These are phyloP conservation scores for Ephemerocybe angulata DNA, from an alignment of 768 basidiomycete genomes.

Conservation along the genomic window DNA sequence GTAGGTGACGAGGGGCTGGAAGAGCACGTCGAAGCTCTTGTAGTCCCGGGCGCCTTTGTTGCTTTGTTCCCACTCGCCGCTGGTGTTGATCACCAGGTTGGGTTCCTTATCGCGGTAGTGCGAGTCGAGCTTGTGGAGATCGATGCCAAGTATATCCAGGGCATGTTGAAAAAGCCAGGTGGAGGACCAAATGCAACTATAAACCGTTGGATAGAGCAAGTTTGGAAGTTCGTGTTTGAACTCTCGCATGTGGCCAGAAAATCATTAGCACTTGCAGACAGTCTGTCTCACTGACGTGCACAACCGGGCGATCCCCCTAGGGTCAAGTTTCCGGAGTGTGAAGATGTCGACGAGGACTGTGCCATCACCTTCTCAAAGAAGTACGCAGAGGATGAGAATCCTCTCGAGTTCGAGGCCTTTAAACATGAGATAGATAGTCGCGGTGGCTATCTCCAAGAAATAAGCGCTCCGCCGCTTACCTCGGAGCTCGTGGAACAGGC, in stretches of 20 bases:
- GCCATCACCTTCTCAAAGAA: not conserved
- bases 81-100: not conserved
- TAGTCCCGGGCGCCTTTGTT: too few relatives aligned
- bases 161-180: conserved; percentile 30
- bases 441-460: conserved; percentile 3
- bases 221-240: conserved; percentile 15
- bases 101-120: not conserved
- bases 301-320: not conserved
- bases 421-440: conserved; percentile 3
- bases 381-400: not conserved
- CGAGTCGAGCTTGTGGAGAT: not conserved
- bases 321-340: conserved; percentile 1
- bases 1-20: not conserved
- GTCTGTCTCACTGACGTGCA: conserved; percentile 12
- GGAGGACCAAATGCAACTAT: conserved; percentile 26
- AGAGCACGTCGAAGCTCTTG: not conserved
- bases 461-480: too few relatives aligned
- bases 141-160: conserved; percentile 5
- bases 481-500: not conserved
- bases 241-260: conserved; percentile 10
- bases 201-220: conserved; percentile 26
- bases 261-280: conserved; percentile 13
- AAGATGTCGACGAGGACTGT: not conserved
- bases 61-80: not conserved
- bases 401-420: conserved; percentile 7